These are phyloP conservation scores for Lactarius indigo DNA, from an alignment of 768 basidiomycete genomes.

Conservation along the genomic window DNA sequence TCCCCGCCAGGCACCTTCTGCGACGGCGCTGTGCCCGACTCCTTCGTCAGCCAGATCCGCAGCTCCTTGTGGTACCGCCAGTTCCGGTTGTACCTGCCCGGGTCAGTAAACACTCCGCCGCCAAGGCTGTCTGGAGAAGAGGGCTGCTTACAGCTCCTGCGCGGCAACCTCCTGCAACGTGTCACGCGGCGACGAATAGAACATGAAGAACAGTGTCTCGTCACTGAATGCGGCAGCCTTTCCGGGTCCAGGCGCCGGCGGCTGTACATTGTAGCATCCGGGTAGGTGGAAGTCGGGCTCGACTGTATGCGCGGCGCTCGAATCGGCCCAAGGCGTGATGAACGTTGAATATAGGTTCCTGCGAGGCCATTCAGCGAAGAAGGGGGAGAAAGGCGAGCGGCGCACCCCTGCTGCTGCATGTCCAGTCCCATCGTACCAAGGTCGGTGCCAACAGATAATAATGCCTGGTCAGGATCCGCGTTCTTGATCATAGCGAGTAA, in stretches of 20 bases:
- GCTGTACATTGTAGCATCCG: conserved; percentile 84
- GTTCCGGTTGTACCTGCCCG: conserved; percentile 77
- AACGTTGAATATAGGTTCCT: conserved; percentile 86
- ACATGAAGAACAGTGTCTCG: conserved; percentile 95
- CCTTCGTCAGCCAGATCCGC: conserved; percentile 80
- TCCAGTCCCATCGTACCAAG: conserved; percentile 87
- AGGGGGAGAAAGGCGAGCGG: conserved; percentile 17
- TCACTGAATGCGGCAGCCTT: conserved; percentile 85
- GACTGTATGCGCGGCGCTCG: conserved; percentile 72
- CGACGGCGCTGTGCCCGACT: conserved; percentile 69
- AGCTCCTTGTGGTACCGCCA: conserved; percentile 95
- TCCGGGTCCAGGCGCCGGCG: conserved; percentile 71
- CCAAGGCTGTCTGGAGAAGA: background rate
- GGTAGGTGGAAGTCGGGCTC: conserved; percentile 91
- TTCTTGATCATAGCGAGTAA: conserved; percentile 81
- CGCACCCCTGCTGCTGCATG: conserved; percentile 75
- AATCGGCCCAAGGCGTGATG: conserved; percentile 93
- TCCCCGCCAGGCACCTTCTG: conserved; percentile 76
- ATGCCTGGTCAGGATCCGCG: conserved; percentile 73
- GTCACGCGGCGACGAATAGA: conserved; percentile 89
- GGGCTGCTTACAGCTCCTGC: conserved; percentile 77
- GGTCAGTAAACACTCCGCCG: conserved; percentile 1
- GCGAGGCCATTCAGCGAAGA: background rate
- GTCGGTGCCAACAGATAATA: conserved; percentile 84
- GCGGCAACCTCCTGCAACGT: conserved; percentile 89